These are phyloP conservation scores for Calonectria fujianensis DNA, from an alignment of 2,329 filamentous ascomycete genomes.

Conservation along the genomic window DNA sequence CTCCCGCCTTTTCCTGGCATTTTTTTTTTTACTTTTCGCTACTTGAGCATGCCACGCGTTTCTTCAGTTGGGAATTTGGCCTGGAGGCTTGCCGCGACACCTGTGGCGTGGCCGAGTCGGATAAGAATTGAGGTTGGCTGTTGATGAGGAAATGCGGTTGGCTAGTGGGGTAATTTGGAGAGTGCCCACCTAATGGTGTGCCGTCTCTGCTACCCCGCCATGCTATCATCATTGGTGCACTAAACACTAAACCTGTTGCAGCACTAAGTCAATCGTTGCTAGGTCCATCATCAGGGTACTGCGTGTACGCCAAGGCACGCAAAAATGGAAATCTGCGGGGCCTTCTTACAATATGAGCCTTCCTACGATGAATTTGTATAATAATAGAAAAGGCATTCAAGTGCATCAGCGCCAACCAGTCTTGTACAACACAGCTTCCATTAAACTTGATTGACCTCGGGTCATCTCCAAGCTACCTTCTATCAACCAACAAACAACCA, in stretches of 20 bases:
- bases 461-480: not conserved
- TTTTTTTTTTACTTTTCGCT: conserved; percentile 35
- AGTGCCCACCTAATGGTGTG: conserved; percentile 6
- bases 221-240: conserved; percentile 24
- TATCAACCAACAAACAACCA: too few relatives aligned
- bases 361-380: not conserved
- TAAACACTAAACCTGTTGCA: not conserved
- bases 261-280: not conserved
- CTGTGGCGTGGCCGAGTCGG: conserved; percentile 7
- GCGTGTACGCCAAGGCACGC: not conserved
- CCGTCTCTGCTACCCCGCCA: not conserved
- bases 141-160: conserved; percentile 26
- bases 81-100: not conserved
- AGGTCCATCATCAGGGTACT: not conserved
- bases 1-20: conserved; percentile 57
- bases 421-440: not conserved
- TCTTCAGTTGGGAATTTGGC: not conserved
- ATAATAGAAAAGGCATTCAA: not conserved
- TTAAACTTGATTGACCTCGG: not conserved
- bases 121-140: conserved; percentile 31
- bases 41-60: conserved; percentile 22
- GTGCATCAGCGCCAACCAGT: not conserved
- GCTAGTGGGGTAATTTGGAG: conserved; percentile 34
- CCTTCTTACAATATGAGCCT: not conserved
- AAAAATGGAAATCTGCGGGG: not conserved